Percentiles rank a stretch among this genome's conserved stretches.
These are phyloP conservation scores for Oehlia diaphana DNA, from an alignment of 192 early-diverging fungal genomes.

Conservation along the genomic window DNA sequence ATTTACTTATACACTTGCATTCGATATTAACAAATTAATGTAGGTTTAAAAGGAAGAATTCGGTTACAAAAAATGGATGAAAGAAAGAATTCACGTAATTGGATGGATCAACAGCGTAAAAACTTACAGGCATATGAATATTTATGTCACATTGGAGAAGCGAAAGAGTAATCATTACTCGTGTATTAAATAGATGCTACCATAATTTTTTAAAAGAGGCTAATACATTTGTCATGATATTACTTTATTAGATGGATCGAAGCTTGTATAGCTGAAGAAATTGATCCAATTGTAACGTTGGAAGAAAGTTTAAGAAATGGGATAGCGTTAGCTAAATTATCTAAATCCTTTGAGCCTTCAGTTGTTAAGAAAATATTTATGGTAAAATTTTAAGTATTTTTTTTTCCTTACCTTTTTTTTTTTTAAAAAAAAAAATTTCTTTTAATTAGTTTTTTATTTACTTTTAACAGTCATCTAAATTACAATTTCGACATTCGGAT, in stretches of 20 bases:
- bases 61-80: conserved; percentile 44
- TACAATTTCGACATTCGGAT: conserved; percentile 94
- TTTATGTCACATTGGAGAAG: conserved; percentile 97
- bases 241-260: conserved; percentile 86
- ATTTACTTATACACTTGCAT: no score
- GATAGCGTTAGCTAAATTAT: conserved; percentile 87
- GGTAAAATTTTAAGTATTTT: conserved; percentile 33
- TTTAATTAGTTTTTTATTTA: neutral
- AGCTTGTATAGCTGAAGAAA: conserved; percentile 80
- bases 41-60: conserved; percentile 51
- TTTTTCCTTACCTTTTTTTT: neutral
- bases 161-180: conserved; percentile 83
- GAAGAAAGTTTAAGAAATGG: conserved; percentile 95
- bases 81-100: conserved; percentile 48
- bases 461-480: conserved; percentile 62
- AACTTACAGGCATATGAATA: conserved; percentile 98
- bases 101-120: conserved; percentile 89
- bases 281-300: conserved; percentile 73
- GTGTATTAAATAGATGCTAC: neutral
- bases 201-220: neutral
- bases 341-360: conserved; percentile 79
- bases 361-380: conserved; percentile 85
- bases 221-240: neutral
- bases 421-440: neutral
- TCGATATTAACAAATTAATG: conserved; percentile 14